These are phyloP conservation scores for Arabidopsis arenosa DNA, from an alignment of 345 rosid genomes.

Conservation along the genomic window DNA sequence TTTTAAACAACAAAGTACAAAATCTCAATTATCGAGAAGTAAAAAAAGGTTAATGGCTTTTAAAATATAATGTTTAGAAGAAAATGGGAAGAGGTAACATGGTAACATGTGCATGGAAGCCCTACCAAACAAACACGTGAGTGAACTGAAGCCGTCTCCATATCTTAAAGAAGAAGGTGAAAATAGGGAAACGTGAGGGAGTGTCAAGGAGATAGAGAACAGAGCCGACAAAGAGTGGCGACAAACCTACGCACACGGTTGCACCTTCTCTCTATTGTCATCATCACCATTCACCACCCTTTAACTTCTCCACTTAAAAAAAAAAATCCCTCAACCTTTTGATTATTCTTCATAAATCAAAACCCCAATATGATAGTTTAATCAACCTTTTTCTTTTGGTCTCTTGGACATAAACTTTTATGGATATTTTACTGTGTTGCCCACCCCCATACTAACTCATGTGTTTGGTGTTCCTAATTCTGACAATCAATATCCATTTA, in stretches of 20 bases:
- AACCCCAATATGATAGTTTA: background rate
- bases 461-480: background rate
- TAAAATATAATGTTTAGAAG: background rate
- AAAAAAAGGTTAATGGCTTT: constrained; percentile 8
- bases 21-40: constrained; percentile 6
- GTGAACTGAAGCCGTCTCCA: constrained; percentile 26
- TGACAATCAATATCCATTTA: background rate
- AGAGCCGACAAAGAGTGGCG: constrained; percentile 46
- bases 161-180: background rate
- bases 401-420: background rate
- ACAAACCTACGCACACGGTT: constrained; percentile 44
- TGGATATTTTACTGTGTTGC: background rate
- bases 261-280: constrained; percentile 35
- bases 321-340: background rate
- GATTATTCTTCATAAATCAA: background rate
- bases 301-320: background rate
- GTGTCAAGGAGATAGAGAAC: constrained; percentile 13
- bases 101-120: constrained; percentile 41
- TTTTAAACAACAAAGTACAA: background rate
- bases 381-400: background rate
- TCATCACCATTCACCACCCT: constrained; percentile 31
- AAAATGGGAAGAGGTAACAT: constrained; percentile 37
- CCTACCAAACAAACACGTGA: constrained; percentile 43
- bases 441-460: background rate
- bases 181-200: constrained; percentile 34